A percentile compares a stretch with the other conserved stretches of the same genome.
These are phyloP conservation scores for Ormosia semicastrata DNA, from an alignment of 306 rosid species.

Conservation along the genomic window DNA sequence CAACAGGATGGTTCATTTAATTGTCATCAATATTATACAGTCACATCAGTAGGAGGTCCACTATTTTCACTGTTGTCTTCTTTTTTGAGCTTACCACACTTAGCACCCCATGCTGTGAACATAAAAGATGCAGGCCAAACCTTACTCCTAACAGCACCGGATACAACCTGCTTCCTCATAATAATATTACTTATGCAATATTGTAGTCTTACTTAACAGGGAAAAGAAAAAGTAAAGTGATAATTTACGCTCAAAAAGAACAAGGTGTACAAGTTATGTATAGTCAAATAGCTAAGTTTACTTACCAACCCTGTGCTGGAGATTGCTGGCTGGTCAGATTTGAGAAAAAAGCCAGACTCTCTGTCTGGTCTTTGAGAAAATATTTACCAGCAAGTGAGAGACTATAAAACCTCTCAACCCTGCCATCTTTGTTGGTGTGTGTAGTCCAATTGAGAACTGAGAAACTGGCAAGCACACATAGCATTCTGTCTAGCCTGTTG, in stretches of 20 bases:
- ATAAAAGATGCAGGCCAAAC: too few species aligned
- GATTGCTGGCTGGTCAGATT: neutral
- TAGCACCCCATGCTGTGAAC: too few species aligned
- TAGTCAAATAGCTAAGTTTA: neutral
- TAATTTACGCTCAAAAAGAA: neutral
- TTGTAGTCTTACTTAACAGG: neutral
- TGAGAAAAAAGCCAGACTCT: neutral
- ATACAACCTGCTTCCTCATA: too few species aligned
- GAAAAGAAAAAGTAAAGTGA: neutral
- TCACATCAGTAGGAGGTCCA: too few species aligned
- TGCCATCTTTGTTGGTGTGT: neutral
- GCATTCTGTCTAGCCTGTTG: constrained; percentile 13
- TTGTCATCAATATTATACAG: neutral
- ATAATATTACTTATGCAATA: neutral
- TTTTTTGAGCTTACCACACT: too few species aligned
- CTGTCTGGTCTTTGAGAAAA: neutral
- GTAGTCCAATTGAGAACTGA: neutral
- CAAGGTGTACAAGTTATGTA: neutral
- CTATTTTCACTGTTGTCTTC: too few species aligned
- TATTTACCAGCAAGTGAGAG: constrained; percentile 15
- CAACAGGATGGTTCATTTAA: neutral
- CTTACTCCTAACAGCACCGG: too few species aligned
- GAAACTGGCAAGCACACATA: constrained; percentile 15
- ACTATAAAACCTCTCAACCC: constrained; percentile 18
- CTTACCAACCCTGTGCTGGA: constrained; percentile 3